Base-by-base conservation (phyloP, 768 basidiomycete species). In the Leccinum disarticulatum region DNA sequence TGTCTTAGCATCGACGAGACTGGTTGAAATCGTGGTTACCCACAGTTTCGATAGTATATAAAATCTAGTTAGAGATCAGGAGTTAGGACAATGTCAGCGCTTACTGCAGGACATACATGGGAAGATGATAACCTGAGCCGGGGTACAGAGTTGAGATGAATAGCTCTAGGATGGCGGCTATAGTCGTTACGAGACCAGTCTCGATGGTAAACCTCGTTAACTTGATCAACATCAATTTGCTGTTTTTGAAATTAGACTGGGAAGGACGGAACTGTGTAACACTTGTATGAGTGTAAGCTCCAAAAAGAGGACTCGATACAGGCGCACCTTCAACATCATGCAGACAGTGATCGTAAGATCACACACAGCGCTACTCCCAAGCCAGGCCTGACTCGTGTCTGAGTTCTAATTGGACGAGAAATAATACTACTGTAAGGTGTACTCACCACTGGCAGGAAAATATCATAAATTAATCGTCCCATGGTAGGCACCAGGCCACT, bases 201-300 rank as follows among this genome's bases (percentile, higher is more conserved):
- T 71, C 69, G 14, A 70, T 53, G n/a, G 68, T 63, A 13, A 71
- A 47, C 53, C 43, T 69, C 2, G 62, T 71, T 6, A 69, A 36
- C 28, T 57, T 62, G 38, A 43, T 28, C 7, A 66, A 14, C 6
- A 22, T 48, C 2, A 52, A 60, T 4, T 49, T 64, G 14, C 19
- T 61, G 4, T 30, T 35, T 14, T 6, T n/a, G 22, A 62, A 61
- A 22, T 51, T 11, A 3, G 59, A 56, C 27, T 54, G 50, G n/a
- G 65, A 59, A 15, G 56, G n/a, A 19, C 51, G 59, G 30, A 71
- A 56, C 70, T 71, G 35, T 43, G 27, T 4, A 4, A 5, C 1
- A 48, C 7, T 3, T 49, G 3, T 14, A 43, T 53, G 17, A 48
- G 27, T 4, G 1, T 55, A n/a, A 27, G 13, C n/a, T 14, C 1